Percentiles rank a stretch among this genome's conserved stretches.
phyloP scores from a whole-genome alignment of 495 filamentous ascomycete species.

The Podospora tetraspora region DNA sequence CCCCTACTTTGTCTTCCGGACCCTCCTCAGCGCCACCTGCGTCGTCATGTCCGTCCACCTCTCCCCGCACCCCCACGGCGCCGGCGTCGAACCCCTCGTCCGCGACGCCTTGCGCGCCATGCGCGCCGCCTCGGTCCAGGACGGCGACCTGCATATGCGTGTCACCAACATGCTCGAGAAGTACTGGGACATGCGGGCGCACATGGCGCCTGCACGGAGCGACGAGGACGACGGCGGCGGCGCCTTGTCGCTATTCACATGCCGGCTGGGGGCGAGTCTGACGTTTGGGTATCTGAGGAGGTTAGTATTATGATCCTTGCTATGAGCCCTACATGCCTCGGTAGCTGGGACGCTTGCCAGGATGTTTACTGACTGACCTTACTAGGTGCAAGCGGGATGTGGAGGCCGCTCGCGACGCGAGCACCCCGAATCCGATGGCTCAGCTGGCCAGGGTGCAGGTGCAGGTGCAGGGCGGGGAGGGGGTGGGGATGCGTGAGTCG shows the following conservation, averaged over 20 bases:
- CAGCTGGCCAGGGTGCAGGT: no score
- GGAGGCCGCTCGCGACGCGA: conserved; percentile 22
- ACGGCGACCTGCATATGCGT: conserved; percentile 33
- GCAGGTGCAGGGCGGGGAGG: neutral
- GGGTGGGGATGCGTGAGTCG: conserved; percentile 15
- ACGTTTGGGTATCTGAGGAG: conserved; percentile 37
- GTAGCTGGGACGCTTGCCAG: no score
- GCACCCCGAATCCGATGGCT: conserved; percentile 7
- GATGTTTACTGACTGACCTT: no score
- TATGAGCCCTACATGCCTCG: no score
- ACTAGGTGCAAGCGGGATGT: conserved; percentile 38
- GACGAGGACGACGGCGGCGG: conserved; percentile 6
- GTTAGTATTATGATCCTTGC: no score
- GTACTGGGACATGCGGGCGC: conserved; percentile 26
- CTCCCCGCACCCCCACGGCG: conserved; percentile 28
- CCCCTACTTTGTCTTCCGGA: conserved; percentile 39
- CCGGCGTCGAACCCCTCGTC: conserved; percentile 20
- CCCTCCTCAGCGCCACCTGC: conserved; percentile 31
- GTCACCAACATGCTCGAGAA: conserved; percentile 33
- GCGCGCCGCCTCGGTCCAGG: conserved; percentile 24
- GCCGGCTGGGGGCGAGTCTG: conserved; percentile 36
- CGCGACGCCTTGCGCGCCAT: conserved; percentile 21
- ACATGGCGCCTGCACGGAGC: conserved; percentile 12
- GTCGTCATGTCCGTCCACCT: conserved; percentile 38
- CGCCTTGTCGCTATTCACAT: conserved; percentile 24